Percentiles rank a stretch among this genome's conserved stretches.
These are phyloP conservation scores for Terfezia boudieri DNA, from an alignment of 495 filamentous ascomycete genomes.

Conservation along the genomic window DNA sequence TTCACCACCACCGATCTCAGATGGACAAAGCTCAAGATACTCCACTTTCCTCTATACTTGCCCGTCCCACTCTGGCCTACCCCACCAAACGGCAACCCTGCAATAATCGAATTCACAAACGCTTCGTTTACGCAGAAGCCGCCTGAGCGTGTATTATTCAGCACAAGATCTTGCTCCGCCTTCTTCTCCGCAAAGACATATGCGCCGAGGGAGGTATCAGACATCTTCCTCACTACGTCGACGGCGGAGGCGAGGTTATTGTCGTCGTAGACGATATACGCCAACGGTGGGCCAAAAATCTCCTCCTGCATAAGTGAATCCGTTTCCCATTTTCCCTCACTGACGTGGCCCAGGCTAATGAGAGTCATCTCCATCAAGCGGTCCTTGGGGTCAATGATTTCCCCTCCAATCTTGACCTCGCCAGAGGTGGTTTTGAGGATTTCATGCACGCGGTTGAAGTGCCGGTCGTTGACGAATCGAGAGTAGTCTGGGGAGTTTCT, in stretches of 20 bases:
- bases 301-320: conserved; percentile 64
- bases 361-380: conserved; percentile 73
- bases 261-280: conserved; percentile 48
- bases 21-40: conserved; percentile 57
- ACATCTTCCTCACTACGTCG: conserved; percentile 36
- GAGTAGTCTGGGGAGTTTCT: conserved; percentile 48
- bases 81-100: conserved; percentile 68
- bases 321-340: conserved; percentile 24
- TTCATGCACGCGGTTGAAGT: conserved; percentile 66
- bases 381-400: conserved; percentile 46
- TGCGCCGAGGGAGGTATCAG: conserved; percentile 58
- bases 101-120: conserved; percentile 54
- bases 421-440: conserved; percentile 68
- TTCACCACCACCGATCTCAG: not conserved
- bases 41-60: conserved; percentile 58
- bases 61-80: conserved; percentile 72
- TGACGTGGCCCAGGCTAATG: conserved; percentile 36
- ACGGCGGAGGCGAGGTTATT: conserved; percentile 62
- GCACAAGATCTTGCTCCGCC: conserved; percentile 40
- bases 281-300: conserved; percentile 73
- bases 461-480: conserved; percentile 52
- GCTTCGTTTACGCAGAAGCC: conserved; percentile 65
- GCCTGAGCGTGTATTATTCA: conserved; percentile 29
- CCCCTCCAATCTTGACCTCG: conserved; percentile 66
- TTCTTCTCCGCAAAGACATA: conserved; percentile 63